A percentile compares a stretch with the other conserved stretches of the same genome.
Evolutionary conservation across 2,329 filamentous ascomycete species (phyloP).

Genomic region (Geosmithia putterillii): DNA sequence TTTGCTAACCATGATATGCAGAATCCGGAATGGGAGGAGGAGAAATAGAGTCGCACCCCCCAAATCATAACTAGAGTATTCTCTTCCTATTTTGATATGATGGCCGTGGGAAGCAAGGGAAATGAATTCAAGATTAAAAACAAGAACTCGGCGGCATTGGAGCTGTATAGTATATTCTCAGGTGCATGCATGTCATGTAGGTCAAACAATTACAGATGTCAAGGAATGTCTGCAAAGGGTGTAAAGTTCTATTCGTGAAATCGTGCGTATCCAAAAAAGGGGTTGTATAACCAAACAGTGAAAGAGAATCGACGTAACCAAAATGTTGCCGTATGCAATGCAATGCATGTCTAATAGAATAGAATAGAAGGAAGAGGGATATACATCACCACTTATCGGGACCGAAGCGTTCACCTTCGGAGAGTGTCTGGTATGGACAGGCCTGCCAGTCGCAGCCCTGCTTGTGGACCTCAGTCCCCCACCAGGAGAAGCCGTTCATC

Average conservation of each 20-base stretch:
- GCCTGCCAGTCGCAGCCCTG: constrained; percentile 77
- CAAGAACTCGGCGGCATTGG: neutral
- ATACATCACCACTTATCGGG: constrained; percentile 41
- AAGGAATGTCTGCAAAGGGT: too few species aligned
- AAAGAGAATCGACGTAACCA: too few species aligned
- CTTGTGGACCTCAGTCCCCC: constrained; percentile 80
- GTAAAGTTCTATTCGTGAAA: too few species aligned
- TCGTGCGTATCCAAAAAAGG: too few species aligned
- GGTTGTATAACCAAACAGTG: too few species aligned
- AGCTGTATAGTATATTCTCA: neutral
- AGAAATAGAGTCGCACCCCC: constrained; percentile 15
- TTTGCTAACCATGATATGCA: constrained; percentile 9
- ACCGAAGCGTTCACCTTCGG: constrained; percentile 54
- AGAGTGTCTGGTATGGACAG: constrained; percentile 56
- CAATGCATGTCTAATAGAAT: neutral
- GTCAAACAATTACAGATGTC: neutral
- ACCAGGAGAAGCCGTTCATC: constrained; percentile 67
- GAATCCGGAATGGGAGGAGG: constrained; percentile 27
- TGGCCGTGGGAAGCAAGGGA: neutral
- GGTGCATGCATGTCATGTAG: neutral
- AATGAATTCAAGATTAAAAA: constrained; percentile 2
- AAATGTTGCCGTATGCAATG: too few species aligned
- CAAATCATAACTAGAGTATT: neutral
- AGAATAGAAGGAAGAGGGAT: neutral
- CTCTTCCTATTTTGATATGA: neutral